Evolutionary conservation across 2,329 filamentous ascomycete genomes (phyloP).

Genomic region (Phyllosticta paracitricarpa): DNA sequence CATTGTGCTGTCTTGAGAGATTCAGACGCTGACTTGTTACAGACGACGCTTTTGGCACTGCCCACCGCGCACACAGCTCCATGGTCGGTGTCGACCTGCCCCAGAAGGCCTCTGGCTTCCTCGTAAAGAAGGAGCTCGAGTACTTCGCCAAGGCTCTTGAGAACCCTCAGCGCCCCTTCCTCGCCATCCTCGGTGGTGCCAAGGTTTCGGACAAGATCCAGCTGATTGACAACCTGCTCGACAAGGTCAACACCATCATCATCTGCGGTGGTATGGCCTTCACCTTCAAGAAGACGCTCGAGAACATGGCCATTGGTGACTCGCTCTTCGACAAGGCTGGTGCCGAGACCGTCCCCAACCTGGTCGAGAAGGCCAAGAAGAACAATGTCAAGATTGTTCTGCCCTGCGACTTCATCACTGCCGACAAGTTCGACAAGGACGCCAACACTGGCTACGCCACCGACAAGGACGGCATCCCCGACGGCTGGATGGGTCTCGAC

Average conservation of each 20-base stretch:
- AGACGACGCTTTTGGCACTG: conserved; percentile 98
- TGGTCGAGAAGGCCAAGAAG: conserved; percentile 93
- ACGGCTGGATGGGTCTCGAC: conserved; percentile 97
- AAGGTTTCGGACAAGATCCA: conserved; percentile 99
- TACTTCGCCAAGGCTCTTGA: conserved; percentile 98
- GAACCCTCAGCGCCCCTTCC: conserved; percentile 86
- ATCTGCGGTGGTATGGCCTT: conserved; percentile 98
- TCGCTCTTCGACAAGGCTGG: conserved; percentile 90
- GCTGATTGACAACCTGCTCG: conserved; percentile 95
- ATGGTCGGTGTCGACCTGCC: conserved; percentile 97
- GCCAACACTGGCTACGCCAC: conserved; percentile 73
- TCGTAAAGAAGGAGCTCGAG: conserved; percentile 99
- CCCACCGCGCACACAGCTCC: conserved; percentile 95
- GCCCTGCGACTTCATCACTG: conserved; percentile 89
- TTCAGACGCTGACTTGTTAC: conserved; percentile 14
- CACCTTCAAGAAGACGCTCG: conserved; percentile 99
- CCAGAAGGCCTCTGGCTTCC: conserved; percentile 94
- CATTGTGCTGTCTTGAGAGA: not conserved
- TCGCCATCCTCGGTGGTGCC: conserved; percentile 94
- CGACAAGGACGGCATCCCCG: conserved; percentile 80
- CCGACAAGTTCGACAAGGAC: conserved; percentile 85
- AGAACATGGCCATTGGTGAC: conserved; percentile 80
- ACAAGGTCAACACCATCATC: conserved; percentile 94
- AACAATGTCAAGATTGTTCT: conserved; percentile 93
- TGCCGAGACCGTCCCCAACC: conserved; percentile 76